Evolutionary conservation across 306 rosid species (phyloP), one percentile per base, ranked within the genome.

Genomic region (Erythrophleum fordii): DNA sequence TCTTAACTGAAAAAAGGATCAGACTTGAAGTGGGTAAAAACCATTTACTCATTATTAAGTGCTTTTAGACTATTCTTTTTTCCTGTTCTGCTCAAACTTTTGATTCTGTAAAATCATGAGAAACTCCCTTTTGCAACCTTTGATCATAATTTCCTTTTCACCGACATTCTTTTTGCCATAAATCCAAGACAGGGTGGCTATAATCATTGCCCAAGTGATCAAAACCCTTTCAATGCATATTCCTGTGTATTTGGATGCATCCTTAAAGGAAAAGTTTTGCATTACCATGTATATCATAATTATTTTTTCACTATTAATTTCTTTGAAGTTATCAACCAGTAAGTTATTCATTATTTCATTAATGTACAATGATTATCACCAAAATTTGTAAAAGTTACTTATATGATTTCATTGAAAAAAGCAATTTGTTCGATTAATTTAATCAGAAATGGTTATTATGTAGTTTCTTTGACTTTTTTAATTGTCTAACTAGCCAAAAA

Each of bases 161-260:
- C 84, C 76, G 62, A 81, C 84, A 81, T 81, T 81, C 84, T 41
- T 61, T 81, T 81, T 81, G 84, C 68, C 51, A 62, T 17, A 23
- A 22, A 59, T 20, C 64, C 31, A 66, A 66, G 0, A 2, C 28
- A 9, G 16, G 70, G 28, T 39, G 29, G 23, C 72, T 42, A 13
- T 23, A 42, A 68, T 68, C 73, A 68, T 68, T 68, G 6, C 73
- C 5, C 8, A 37, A 31, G 5, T 1, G 14, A 64, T 64, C 7
- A 2, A 2, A 34, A 16, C 16, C 18, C 3, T 31, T 62, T 31
- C 69, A 31, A 62, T 62, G 22, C 44, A 31, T 62, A 14, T 29
- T 8, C 1, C 16, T 28, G 67, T 26, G 20, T 60, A 1, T 1
- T 64, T 64, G 69, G 69, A 11, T 29, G 8, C 25, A 64, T 64